A percentile compares a stretch with the other conserved stretches of the same genome.
Conservation (phyloP, 352 stramenopile species). For the Blastocystis sp. region DNA sequence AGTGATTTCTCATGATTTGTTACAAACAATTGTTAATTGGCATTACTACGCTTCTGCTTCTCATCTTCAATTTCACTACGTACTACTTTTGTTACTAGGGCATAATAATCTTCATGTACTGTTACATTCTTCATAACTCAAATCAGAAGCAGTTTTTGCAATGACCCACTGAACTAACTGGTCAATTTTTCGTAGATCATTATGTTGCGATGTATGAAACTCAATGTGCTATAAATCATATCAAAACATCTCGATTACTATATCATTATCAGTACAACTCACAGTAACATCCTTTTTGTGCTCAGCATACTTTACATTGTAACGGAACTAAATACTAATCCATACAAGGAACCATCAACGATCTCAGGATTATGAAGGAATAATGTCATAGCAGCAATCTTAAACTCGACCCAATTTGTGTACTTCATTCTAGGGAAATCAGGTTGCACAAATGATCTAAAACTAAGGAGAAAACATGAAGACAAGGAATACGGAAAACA, state of each 20-base stretch:
- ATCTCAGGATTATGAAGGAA: slow-evolving; percentile 55
- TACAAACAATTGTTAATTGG: background rate
- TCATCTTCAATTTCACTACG: slow-evolving; percentile 30
- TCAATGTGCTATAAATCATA: slow-evolving; percentile 38
- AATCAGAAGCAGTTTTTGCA: slow-evolving; percentile 19
- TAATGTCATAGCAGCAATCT: slow-evolving; percentile 22
- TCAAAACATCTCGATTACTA: background rate
- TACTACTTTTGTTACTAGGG: slow-evolving; percentile 5
- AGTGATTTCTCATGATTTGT: background rate
- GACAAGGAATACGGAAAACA: background rate
- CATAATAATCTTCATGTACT: background rate
- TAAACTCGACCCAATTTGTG: slow-evolving; percentile 50
- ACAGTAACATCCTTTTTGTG: slow-evolving; percentile 50
- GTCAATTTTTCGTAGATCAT: slow-evolving; percentile 42
- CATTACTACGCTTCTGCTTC: background rate
- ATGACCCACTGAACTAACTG: slow-evolving; percentile 43
- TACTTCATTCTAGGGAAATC: slow-evolving; percentile 32
- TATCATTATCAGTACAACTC: slow-evolving; percentile 55
- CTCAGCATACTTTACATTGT: slow-evolving; percentile 58
- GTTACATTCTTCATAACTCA: slow-evolving; percentile 25
- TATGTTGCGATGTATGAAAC: background rate
- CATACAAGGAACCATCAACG: background rate
- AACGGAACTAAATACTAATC: slow-evolving; percentile 11
- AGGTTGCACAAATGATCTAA: too few relatives aligned
- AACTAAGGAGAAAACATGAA: too few relatives aligned